phyloP scores from a whole-genome alignment of 1,139 yeast genomes.

The Diutina catenulata region DNA sequence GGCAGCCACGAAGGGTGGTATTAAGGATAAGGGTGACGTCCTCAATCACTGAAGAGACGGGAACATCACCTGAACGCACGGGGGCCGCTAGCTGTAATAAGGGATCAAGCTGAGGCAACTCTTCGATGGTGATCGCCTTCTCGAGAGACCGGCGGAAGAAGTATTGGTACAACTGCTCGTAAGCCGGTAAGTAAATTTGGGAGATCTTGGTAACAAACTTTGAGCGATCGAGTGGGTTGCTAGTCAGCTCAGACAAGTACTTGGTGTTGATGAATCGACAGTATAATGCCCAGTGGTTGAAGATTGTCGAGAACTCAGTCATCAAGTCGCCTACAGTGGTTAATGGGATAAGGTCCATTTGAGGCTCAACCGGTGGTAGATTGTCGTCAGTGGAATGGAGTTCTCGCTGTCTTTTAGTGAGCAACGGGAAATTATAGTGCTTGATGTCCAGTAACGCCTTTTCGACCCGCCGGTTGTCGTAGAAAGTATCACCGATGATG shows the following conservation, averaged over 20 bases:
- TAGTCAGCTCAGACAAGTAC: slow-evolving; percentile 15
- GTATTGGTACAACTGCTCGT: slow-evolving; percentile 52
- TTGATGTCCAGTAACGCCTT: slow-evolving; percentile 45
- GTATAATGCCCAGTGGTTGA: slow-evolving; percentile 83
- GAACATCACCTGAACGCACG: slow-evolving; percentile 13
- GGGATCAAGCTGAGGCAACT: slow-evolving; percentile 41
- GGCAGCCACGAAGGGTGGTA: slow-evolving; percentile 44
- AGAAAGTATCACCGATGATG: slow-evolving; percentile 74
- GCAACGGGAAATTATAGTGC: slow-evolving; percentile 43
- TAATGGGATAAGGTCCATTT: slow-evolving; percentile 20
- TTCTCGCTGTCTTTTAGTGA: slow-evolving; percentile 14
- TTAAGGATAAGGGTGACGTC: slow-evolving; percentile 70
- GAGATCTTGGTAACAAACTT: slow-evolving; percentile 50
- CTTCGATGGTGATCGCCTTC: slow-evolving; percentile 72
- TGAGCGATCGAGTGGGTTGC: slow-evolving; percentile 26
- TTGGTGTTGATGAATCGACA: slow-evolving; percentile 61
- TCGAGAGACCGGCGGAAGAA: slow-evolving; percentile 72
- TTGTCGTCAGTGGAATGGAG: not conserved
- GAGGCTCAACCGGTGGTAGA: slow-evolving; percentile 9
- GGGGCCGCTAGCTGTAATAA: slow-evolving; percentile 12
- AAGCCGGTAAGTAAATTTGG: slow-evolving; percentile 42
- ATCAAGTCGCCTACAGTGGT: slow-evolving; percentile 46
- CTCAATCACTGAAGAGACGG: slow-evolving; percentile 78
- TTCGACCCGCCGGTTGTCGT: slow-evolving; percentile 56
- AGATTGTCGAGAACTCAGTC: slow-evolving; percentile 60